Evolutionary conservation across 2,329 filamentous ascomycete genomes (phyloP).

Genomic region (Rhynchosporium secalis): DNA sequence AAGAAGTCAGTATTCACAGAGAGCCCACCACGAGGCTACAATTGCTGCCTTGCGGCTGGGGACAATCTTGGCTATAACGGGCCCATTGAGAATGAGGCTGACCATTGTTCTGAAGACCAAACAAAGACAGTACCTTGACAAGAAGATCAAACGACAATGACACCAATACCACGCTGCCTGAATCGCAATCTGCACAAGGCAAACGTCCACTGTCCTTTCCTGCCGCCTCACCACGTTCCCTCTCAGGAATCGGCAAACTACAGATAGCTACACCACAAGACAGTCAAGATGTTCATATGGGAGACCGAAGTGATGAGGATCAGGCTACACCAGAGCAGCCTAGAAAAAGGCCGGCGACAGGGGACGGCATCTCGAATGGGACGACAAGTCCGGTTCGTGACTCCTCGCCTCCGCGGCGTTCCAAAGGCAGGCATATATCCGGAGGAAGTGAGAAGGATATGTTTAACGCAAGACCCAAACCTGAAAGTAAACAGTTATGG

Average conservation of each 20-base stretch:
- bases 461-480: constrained; percentile 25
- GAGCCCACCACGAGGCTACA: not conserved
- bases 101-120: constrained; percentile 18
- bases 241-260: constrained; percentile 28
- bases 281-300: constrained; percentile 29
- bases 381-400: constrained; percentile 33
- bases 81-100: constrained; percentile 20
- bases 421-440: constrained; percentile 30
- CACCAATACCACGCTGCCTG: constrained; percentile 15
- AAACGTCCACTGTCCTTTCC: constrained; percentile 13
- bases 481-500: constrained; percentile 34
- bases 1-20: constrained; percentile 23
- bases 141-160: constrained; percentile 25
- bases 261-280: constrained; percentile 25
- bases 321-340: constrained; percentile 26
- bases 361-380: constrained; percentile 37
- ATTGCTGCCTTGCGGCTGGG: not conserved
- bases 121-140: constrained; percentile 26
- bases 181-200: constrained; percentile 19
- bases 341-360: constrained; percentile 33
- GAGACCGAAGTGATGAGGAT: constrained; percentile 26
- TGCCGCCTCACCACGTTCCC: constrained; percentile 15
- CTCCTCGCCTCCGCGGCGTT: constrained; percentile 30
- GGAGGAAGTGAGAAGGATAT: constrained; percentile 24
- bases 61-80: not conserved